Evolutionary conservation across 345 rosid genomes (phyloP), one percentile per base, ranked within the genome.

Genomic region (Euphorbia peplus): DNA sequence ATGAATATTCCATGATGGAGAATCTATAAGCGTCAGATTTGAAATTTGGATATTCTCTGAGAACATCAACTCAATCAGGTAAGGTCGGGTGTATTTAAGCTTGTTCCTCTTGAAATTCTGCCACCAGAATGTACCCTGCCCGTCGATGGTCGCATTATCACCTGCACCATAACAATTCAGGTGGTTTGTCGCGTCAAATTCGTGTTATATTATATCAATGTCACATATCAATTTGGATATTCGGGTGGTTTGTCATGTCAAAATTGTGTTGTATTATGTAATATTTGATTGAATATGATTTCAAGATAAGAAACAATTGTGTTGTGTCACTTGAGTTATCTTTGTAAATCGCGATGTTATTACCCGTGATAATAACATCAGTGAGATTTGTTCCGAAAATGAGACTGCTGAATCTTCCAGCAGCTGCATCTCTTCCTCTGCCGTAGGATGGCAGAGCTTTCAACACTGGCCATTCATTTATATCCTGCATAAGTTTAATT

Each of bases 41-140:
- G 98, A 93, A 47, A 93, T 93, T 64, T 93, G 98, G 70, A 93
- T 80, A 0, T 56, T 75, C 5, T 78, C 83, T 0, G 98, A 63
- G 73, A 63, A 90, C 93, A 93, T 87, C 77, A 93, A 66, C 80
- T 93, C 97, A 30, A 88, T 85, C 69, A 93, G 57, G 80, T 93
- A 90, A 72, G 98, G 98, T 1, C 98, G 75, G 57, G 98, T 93
- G 81, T 86, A 88, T 67, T 93, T 88, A 4, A 93, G 84, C 73
- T 88, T 90, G 44, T 88, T 83, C 72, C 76, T 79, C 65, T 90
- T 95, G 77, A 88, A 93, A 13, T 81, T 69, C 71, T 88, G 93
- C 98, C 98, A 93, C 98, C 98, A 93, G 72, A 81, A 75, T 19
- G 90, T 88, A 19, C 98, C 98, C 71, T 93, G 98, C 13, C 98